A percentile compares a stretch with the other conserved stretches of the same genome.
Conservation (phyloP, 768 basidiomycete genomes). For the Phanerodontia chrysosporium region DNA sequence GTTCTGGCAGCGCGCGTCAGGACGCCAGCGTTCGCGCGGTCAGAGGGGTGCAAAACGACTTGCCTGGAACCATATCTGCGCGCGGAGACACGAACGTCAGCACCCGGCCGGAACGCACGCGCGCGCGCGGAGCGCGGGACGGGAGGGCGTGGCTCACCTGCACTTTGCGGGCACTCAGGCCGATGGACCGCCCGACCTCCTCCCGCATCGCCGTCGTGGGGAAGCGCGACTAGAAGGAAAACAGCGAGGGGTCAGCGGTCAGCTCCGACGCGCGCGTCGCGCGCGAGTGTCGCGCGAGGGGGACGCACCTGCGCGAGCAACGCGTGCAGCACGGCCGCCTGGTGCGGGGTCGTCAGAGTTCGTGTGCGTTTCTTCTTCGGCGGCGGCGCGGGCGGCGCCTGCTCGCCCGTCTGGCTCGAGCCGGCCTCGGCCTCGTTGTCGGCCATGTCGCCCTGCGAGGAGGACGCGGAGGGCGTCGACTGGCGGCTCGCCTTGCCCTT, state of each 20-base stretch:
- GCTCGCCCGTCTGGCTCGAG: background rate
- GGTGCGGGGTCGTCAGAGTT: constrained; percentile 83
- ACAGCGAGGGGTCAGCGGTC: background rate
- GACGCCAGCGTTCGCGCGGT: constrained; percentile 10
- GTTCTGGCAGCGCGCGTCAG: constrained; percentile 47
- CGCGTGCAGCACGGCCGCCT: constrained; percentile 82
- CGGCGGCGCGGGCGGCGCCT: constrained; percentile 30
- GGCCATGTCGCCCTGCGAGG: constrained; percentile 38
- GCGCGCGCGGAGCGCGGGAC: background rate
- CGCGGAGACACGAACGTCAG: background rate
- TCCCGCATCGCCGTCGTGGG: constrained; percentile 85
- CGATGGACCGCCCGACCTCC: constrained; percentile 82
- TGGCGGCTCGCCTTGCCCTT: constrained; percentile 13
- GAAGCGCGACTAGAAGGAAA: constrained; percentile 65
- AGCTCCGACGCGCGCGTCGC: background rate
- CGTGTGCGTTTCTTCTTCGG: constrained; percentile 80
- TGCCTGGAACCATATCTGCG: constrained; percentile 91
- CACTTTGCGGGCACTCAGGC: constrained; percentile 86
- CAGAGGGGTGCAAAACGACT: constrained; percentile 11
- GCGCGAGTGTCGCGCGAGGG: background rate
- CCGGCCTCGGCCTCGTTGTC: constrained; percentile 53
- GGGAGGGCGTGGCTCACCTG: constrained; percentile 52
- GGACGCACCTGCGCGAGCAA: constrained; percentile 73
- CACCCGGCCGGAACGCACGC: constrained; percentile 11
- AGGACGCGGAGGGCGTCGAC: constrained; percentile 25